Conservation (phyloP, 495 filamentous ascomycete genomes). For the Tuber umbilicatum region DNA sequence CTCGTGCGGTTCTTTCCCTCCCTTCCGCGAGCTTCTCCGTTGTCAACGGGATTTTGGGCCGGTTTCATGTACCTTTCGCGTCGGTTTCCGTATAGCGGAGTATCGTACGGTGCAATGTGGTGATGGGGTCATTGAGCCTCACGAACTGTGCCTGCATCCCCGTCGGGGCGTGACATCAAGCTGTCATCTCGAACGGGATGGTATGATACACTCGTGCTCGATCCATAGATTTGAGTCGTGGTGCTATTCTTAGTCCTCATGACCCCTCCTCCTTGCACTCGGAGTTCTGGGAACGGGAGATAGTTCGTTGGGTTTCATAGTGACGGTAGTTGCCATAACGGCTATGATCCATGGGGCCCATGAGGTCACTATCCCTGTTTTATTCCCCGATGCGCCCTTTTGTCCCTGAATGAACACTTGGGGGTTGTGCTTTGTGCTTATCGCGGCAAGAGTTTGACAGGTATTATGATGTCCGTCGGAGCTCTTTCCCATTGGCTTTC, state of each 20-base stretch:
- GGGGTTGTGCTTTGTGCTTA: not conserved
- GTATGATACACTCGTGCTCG: slow-evolving; percentile 1
- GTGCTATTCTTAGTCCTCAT: not conserved
- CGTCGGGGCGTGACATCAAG: not conserved
- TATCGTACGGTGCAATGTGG: not conserved
- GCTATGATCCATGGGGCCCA: not conserved
- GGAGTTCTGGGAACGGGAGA: not conserved
- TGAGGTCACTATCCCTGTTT: not conserved
- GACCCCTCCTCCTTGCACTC: not conserved
- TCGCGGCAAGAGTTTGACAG: not conserved
- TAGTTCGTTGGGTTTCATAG: not conserved
- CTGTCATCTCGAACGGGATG: not conserved
- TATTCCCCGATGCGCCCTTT: not conserved
- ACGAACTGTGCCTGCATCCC: not conserved
- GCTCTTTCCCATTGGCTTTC: not conserved
- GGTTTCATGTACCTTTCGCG: not conserved
- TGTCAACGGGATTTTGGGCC: not conserved
- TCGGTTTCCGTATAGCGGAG: not conserved
- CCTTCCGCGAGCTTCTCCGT: not conserved
- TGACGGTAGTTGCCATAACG: not conserved
- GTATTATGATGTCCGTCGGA: not conserved
- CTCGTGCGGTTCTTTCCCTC: not conserved
- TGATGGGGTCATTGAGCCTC: not conserved
- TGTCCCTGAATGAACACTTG: not conserved
- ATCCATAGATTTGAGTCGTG: not conserved